Evolutionary conservation across 441 rosid genomes (phyloP), one percentile per base, ranked within the genome.

Genomic region (Gossypium davidsonii): DNA sequence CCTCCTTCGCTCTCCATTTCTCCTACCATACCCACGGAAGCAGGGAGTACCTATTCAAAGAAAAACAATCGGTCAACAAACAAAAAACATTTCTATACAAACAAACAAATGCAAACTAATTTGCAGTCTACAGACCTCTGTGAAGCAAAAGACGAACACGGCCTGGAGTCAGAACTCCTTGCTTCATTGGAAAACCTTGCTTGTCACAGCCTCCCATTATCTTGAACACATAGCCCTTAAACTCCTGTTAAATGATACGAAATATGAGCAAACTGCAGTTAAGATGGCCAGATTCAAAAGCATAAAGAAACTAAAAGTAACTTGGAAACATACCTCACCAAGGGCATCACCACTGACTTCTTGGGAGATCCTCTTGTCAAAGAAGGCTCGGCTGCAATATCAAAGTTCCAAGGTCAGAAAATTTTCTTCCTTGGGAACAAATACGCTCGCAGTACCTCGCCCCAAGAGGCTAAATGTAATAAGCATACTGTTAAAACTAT

Each of bases 151-250:
- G 86, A 52, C 84, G 85, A 18, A 85, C 86, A 70, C 84, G 81
- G 3, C 82, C 83, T 12, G 90, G 85, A 67, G 86, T 84, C 15
- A 86, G 72, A 74, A 86, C 90, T 73, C 90, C 90, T 74, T 86
- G 90, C 76, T 86, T 86, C 90, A 86, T 86, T 5, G 90, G 90
- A 73, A 86, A 86, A 25, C 88, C 88, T 28, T 86, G 90, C 78
- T 84, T 86, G 88, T 86, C 90, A 6, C 88, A 84, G 6, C 90
- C 90, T 66, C 90, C 90, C 88, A 67, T 86, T 76, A 86, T 86
- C 81, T 84, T 84, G 82, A 86, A 86, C 0, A 86, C 79, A 11
- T 86, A 86, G 0, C 90, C 90, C 75, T 84, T 86, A 76, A 86
- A 86, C 59, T 86, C 89, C 89, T 86, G 53, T 20, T 21, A 26